Conservation (phyloP, 129 eudicot species). For the Rutidosis leptorrhynchoides region DNA sequence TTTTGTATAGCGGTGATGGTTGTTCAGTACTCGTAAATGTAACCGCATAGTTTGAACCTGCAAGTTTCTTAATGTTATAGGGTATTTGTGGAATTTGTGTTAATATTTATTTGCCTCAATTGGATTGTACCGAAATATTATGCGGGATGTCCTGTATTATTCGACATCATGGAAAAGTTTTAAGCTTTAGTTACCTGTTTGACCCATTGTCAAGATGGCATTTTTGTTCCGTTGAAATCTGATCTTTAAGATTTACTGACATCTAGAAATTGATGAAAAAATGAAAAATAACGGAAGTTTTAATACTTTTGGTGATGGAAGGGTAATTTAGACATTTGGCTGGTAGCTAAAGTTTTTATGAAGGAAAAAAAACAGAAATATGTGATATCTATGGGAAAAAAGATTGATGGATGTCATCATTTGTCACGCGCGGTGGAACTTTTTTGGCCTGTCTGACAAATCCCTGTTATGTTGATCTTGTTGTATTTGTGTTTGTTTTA, state of each 20-base stretch:
- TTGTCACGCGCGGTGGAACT: not conserved
- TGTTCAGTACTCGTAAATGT: not conserved
- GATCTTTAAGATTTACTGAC: not conserved
- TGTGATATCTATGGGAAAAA: constrained; percentile 1
- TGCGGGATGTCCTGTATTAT: no score
- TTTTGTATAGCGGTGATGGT: not conserved
- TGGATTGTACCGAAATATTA: no score
- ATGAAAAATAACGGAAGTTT: not conserved
- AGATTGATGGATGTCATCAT: not conserved
- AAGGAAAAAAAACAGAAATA: not conserved
- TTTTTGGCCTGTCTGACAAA: not conserved
- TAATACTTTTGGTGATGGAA: not conserved
- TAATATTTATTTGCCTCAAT: no score
- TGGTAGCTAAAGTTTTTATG: not conserved
- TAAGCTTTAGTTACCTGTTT: no score
- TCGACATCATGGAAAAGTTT: no score
- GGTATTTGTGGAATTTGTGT: not conserved
- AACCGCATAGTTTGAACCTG: not conserved
- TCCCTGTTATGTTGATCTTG: not conserved
- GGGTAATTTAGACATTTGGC: not conserved
- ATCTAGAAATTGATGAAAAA: not conserved
- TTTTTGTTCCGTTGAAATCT: not conserved
- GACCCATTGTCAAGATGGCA: not conserved
- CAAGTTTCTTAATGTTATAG: not conserved
- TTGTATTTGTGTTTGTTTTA: constrained; percentile 29